Conservation (phyloP, 129 eudicot genomes). For the Gnaphalium uliginosum region DNA sequence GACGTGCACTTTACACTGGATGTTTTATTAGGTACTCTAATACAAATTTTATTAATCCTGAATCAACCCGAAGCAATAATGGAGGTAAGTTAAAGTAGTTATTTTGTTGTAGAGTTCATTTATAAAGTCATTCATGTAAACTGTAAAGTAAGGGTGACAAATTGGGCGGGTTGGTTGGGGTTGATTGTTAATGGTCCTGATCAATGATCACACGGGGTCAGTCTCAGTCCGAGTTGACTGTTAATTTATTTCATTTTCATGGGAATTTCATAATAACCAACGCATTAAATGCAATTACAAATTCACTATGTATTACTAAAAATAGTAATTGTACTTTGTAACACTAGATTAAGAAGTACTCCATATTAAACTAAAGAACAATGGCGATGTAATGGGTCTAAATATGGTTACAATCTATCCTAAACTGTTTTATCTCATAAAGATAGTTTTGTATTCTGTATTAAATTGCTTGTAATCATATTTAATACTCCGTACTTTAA, state of each 20-base stretch:
- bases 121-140: neutral
- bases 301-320: neutral
- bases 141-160: neutral
- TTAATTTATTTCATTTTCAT: too few relatives aligned
- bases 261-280: neutral
- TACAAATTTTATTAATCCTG: conserved; percentile 62
- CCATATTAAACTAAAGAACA: too few relatives aligned
- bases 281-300: too few relatives aligned
- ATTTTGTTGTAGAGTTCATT: neutral
- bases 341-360: neutral
- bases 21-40: conserved; percentile 83
- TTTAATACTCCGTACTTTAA: too few relatives aligned
- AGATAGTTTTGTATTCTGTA: too few relatives aligned
- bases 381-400: too few relatives aligned
- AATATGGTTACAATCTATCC: too few relatives aligned
- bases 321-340: neutral
- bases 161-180: neutral
- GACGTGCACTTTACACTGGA: conserved; percentile 63
- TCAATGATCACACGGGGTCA: too few relatives aligned
- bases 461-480: too few relatives aligned
- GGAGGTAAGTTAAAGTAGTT: conserved; percentile 19
- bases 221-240: too few relatives aligned
- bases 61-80: conserved; percentile 11
- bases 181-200: too few relatives aligned
- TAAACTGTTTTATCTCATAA: too few relatives aligned